Conservation (phyloP, 1,139 yeast genomes). For the Kodamaea sp. region DNA sequence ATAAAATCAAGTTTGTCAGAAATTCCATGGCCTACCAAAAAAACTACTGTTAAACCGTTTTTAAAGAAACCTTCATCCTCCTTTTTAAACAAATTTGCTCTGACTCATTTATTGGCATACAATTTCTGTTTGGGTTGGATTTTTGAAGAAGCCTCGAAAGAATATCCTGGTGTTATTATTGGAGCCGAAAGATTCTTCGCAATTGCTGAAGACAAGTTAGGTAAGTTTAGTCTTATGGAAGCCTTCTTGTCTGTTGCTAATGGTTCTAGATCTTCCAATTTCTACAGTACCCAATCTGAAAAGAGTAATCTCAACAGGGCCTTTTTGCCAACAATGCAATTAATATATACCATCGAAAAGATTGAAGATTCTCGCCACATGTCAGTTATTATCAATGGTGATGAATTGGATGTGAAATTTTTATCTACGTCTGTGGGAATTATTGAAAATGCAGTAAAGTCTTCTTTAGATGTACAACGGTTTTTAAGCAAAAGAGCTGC, state of each 20-base stretch:
- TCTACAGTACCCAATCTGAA: conserved; percentile 48
- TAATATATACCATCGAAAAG: conserved; percentile 46
- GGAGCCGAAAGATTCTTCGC: conserved; percentile 75
- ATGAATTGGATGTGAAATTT: conserved; percentile 61
- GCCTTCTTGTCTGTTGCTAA: conserved; percentile 66
- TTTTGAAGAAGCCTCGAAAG: conserved; percentile 42
- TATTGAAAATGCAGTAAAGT: conserved; percentile 44
- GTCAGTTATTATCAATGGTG: conserved; percentile 55
- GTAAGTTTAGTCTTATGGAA: conserved; percentile 61
- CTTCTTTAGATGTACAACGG: conserved; percentile 42
- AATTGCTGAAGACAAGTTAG: conserved; percentile 56
- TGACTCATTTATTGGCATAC: conserved; percentile 59
- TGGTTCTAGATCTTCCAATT: conserved; percentile 51
- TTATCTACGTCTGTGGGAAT: conserved; percentile 50
- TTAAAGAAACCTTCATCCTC: conserved; percentile 5
- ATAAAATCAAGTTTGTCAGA: conserved; percentile 1
- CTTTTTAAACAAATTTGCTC: conserved; percentile 29
- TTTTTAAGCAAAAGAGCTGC: conserved; percentile 25
- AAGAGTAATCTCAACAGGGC: conserved; percentile 54
- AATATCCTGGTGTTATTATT: conserved; percentile 63
- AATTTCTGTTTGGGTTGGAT: conserved; percentile 78
- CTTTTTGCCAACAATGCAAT: conserved; percentile 63
- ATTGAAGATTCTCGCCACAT: conserved; percentile 29
- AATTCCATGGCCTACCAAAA: background rate
- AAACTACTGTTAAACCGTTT: background rate